A percentile compares a stretch with the other conserved stretches of the same genome.
Conservation (phyloP, 2,329 filamentous ascomycete species). For the Microdochium trichocladiopsis region DNA sequence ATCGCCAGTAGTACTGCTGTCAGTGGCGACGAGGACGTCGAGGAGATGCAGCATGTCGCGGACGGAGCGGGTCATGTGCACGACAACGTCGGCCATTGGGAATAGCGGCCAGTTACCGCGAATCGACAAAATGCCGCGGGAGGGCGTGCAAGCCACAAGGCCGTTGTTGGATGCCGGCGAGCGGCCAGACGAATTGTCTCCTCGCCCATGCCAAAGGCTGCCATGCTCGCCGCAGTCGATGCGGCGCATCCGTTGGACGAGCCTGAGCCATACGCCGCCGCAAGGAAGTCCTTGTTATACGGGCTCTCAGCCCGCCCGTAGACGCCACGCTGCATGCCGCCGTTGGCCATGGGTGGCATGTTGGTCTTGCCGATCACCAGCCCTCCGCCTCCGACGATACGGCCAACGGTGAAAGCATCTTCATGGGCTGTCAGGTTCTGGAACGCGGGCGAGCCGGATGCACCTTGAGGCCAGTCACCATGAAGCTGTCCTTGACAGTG, state of each 20-base stretch:
- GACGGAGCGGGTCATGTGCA: background rate
- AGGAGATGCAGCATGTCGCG: background rate
- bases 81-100: conserved; percentile 1
- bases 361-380: conserved; percentile 49
- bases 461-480: conserved; percentile 44
- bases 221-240: conserved; percentile 40
- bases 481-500: conserved; percentile 51
- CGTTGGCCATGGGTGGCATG: conserved; percentile 52
- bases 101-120: conserved; percentile 3
- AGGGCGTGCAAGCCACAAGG: conserved; percentile 3
- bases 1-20: background rate
- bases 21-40: background rate
- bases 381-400: conserved; percentile 38
- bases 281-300: conserved; percentile 44
- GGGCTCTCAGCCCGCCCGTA: conserved; percentile 50
- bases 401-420: conserved; percentile 41
- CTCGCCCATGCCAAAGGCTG: conserved; percentile 42
- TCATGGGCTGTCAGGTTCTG: conserved; percentile 37
- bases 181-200: conserved; percentile 51
- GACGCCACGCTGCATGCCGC: conserved; percentile 48
- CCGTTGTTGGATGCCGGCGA: conserved; percentile 3
- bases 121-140: background rate
- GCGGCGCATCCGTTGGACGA: conserved; percentile 49
- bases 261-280: conserved; percentile 47
- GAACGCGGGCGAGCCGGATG: conserved; percentile 47